A percentile compares a stretch with the other conserved stretches of the same genome.
Conservation (phyloP, 495 filamentous ascomycete genomes). For the Aspergillus nidulans region DNA sequence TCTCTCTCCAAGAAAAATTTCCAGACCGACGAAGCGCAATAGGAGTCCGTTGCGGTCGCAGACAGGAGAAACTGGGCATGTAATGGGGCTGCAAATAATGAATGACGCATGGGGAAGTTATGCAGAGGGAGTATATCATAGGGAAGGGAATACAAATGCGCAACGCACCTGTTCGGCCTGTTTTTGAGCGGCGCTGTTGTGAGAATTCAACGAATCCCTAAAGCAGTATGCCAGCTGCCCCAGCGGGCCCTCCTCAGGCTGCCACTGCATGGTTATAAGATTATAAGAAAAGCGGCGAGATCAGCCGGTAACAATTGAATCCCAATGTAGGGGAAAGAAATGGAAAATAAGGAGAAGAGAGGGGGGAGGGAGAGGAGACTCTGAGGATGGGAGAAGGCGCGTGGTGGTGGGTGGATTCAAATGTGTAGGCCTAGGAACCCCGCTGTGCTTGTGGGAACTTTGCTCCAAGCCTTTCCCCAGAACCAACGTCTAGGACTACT, state of each 20-base stretch:
- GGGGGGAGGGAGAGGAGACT: slow-evolving; percentile 1
- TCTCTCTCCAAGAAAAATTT: slow-evolving; percentile 16
- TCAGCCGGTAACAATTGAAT: slow-evolving; percentile 9
- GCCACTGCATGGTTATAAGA: slow-evolving; percentile 73
- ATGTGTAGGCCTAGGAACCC: slow-evolving; percentile 18
- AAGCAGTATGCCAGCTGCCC: slow-evolving; percentile 84
- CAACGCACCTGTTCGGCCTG: slow-evolving; percentile 57
- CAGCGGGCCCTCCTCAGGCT: slow-evolving; percentile 82
- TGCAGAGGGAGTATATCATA: not conserved
- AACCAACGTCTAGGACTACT: not conserved
- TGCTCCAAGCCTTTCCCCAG: slow-evolving; percentile 12
- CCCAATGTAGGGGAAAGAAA: slow-evolving; percentile 26
- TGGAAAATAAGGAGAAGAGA: not conserved
- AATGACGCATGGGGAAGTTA: not conserved
- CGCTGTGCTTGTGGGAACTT: slow-evolving; percentile 14
- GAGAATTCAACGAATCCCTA: slow-evolving; percentile 83
- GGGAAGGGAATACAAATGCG: slow-evolving; percentile 13
- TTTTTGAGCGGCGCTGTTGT: slow-evolving; percentile 72
- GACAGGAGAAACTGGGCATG: not conserved
- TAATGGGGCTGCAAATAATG: not conserved
- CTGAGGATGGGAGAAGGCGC: slow-evolving; percentile 6
- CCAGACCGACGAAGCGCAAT: not conserved
- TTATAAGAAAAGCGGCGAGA: slow-evolving; percentile 7
- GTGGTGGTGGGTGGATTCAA: slow-evolving; percentile 3
- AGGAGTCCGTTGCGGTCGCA: not conserved